These are phyloP conservation scores for Fagopyrum esculentum DNA, from an alignment of 148 eudicot species.

Conservation along the genomic window DNA sequence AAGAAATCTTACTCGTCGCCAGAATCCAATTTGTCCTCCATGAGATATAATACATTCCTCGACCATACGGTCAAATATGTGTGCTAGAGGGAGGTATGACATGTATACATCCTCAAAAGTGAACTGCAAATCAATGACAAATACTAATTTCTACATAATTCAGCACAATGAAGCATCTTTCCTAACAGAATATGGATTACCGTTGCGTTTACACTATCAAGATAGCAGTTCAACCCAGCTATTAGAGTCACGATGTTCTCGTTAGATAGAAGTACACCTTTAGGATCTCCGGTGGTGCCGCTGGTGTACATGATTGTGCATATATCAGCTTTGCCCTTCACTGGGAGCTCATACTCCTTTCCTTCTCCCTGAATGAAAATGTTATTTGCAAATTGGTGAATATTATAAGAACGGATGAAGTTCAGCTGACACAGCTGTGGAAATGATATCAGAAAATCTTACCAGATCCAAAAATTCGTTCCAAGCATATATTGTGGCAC, in stretches of 20 bases:
- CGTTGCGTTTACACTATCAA: slow-evolving; percentile 62
- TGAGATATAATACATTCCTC: slow-evolving; percentile 73
- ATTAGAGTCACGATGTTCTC: slow-evolving; percentile 72
- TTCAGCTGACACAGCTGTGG: neutral
- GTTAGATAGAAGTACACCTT: slow-evolving; percentile 89
- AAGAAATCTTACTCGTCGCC: slow-evolving; percentile 73
- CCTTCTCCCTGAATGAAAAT: slow-evolving; percentile 40
- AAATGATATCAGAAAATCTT: slow-evolving; percentile 13
- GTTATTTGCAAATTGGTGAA: slow-evolving; percentile 9
- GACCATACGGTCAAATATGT: slow-evolving; percentile 83
- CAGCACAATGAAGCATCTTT: too few species aligned
- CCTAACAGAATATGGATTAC: slow-evolving; percentile 21
- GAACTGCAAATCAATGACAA: slow-evolving; percentile 40
- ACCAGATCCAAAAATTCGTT: slow-evolving; percentile 78
- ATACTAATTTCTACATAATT: neutral
- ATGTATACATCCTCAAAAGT: slow-evolving; percentile 57
- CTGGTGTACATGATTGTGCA: slow-evolving; percentile 99
- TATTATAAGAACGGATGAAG: neutral
- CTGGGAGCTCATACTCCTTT: slow-evolving; percentile 52
- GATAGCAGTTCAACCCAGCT: slow-evolving; percentile 61
- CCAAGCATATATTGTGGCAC: slow-evolving; percentile 63
- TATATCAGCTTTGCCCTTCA: slow-evolving; percentile 65
- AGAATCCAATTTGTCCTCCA: slow-evolving; percentile 59
- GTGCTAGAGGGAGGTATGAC: slow-evolving; percentile 90
- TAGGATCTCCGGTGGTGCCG: slow-evolving; percentile 98